Percentiles rank a stretch among this genome's conserved stretches.
phyloP scores from a whole-genome alignment of 805 yeast genomes.

The Spathaspora girioi region DNA sequence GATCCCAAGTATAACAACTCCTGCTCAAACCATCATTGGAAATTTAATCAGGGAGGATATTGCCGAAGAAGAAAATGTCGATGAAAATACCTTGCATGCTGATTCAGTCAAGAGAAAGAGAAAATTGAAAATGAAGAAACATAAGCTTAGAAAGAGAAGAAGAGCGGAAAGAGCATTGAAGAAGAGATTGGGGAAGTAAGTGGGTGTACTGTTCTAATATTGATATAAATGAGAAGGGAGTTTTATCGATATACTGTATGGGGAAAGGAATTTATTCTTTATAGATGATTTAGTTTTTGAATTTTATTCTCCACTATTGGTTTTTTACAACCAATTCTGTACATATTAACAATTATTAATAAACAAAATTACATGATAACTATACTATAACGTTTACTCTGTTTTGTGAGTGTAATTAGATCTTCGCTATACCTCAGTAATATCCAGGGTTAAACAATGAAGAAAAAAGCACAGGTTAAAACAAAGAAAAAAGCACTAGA shows the following conservation, averaged over 20 bases:
- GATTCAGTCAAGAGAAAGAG: conserved; percentile 82
- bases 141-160: conserved; percentile 95
- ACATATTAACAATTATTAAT: background rate
- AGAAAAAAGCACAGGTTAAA: background rate
- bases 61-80: conserved; percentile 3
- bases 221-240: background rate
- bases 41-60: background rate
- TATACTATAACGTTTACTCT: too few relatives aligned
- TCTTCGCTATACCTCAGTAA: background rate
- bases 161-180: conserved; percentile 82
- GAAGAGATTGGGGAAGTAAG: conserved; percentile 57
- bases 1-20: background rate
- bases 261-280: background rate
- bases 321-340: background rate
- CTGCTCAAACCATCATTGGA: background rate
- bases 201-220: conserved; percentile 3
- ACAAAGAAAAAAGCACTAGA: background rate
- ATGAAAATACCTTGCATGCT: conserved; percentile 36
- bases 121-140: conserved; percentile 95
- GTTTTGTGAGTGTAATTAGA: background rate
- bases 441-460: background rate
- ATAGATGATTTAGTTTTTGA: background rate
- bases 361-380: background rate
- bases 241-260: background rate
- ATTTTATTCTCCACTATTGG: background rate